phyloP scores from a whole-genome alignment of 495 filamentous ascomycete genomes.

The Trichodelitschia bisporula region DNA sequence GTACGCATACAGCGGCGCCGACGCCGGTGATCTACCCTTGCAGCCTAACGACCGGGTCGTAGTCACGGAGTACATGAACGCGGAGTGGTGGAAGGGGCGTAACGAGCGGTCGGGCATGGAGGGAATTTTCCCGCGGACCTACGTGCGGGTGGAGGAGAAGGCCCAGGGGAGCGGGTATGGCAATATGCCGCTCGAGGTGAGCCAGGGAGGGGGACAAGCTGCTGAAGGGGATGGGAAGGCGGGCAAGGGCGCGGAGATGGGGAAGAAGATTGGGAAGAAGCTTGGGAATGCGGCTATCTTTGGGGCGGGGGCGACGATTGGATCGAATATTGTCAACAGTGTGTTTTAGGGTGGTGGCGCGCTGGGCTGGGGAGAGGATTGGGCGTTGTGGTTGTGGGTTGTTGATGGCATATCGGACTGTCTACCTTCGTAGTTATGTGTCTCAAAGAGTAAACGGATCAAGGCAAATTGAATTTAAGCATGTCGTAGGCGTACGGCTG shows the following conservation, averaged over 20 bases:
- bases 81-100: slow-evolving; percentile 86
- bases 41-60: slow-evolving; percentile 50
- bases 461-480: too few relatives aligned
- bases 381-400: too few relatives aligned
- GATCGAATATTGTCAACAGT: slow-evolving; percentile 73
- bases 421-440: too few relatives aligned
- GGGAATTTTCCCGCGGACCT: slow-evolving; percentile 77
- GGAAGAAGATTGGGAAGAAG: slow-evolving; percentile 61
- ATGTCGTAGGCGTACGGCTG: too few relatives aligned
- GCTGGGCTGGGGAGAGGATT: too few relatives aligned
- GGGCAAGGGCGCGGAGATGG: slow-evolving; percentile 25
- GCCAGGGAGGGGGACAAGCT: slow-evolving; percentile 11
- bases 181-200: slow-evolving; percentile 19
- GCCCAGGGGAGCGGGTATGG: slow-evolving; percentile 20
- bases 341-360: slow-evolving; percentile 50
- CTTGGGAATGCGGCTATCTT: slow-evolving; percentile 34
- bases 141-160: slow-evolving; percentile 36
- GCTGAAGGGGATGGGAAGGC: slow-evolving; percentile 6
- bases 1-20: slow-evolving; percentile 55
- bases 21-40: slow-evolving; percentile 56
- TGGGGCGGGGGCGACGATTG: slow-evolving; percentile 59
- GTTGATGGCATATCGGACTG: too few relatives aligned
- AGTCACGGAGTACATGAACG: slow-evolving; percentile 77
- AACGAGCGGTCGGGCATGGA: slow-evolving; percentile 56
- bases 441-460: too few relatives aligned